Percentiles rank a stretch among this genome's conserved stretches.
Evolutionary conservation across 1,139 yeast species (phyloP).

Genomic region (Arxiozyma bovina): DNA sequence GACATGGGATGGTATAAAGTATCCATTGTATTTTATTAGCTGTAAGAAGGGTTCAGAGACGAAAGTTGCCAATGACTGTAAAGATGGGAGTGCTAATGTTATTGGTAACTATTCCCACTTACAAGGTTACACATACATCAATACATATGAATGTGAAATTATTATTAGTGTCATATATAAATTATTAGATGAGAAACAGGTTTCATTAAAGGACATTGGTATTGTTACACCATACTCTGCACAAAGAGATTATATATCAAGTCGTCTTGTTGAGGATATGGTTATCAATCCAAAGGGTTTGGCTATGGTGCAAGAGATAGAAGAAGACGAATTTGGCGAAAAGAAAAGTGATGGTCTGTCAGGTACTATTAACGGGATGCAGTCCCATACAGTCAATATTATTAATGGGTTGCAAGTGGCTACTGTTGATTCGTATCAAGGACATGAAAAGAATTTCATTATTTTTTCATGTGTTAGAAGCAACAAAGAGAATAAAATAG

Average conservation of each 20-base stretch:
- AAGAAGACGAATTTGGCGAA: constrained; percentile 44
- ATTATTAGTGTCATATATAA: constrained; percentile 41
- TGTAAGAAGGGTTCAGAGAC: constrained; percentile 37
- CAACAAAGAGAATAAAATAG: constrained; percentile 42
- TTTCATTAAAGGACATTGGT: constrained; percentile 47
- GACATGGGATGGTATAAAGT: constrained; percentile 35
- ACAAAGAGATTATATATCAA: constrained; percentile 56
- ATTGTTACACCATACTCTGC: constrained; percentile 67
- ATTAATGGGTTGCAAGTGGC: constrained; percentile 63
- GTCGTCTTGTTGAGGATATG: constrained; percentile 40
- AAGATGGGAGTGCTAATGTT: not conserved
- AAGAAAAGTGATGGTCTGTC: constrained; percentile 17
- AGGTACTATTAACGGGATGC: constrained; percentile 10
- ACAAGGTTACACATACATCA: constrained; percentile 46
- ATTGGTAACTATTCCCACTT: constrained; percentile 10
- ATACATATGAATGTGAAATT: constrained; percentile 43
- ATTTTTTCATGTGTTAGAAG: constrained; percentile 56
- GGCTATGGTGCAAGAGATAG: constrained; percentile 44
- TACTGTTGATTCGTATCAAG: constrained; percentile 60
- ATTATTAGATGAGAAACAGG: constrained; percentile 46
- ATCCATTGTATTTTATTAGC: constrained; percentile 53
- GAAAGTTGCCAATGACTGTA: constrained; percentile 39
- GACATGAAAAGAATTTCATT: constrained; percentile 53
- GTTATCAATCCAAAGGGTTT: constrained; percentile 49
- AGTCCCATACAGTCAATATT: constrained; percentile 41